phyloP scores from a whole-genome alignment of 352 stramenopile species.

The Pythium pectinolyticum region DNA sequence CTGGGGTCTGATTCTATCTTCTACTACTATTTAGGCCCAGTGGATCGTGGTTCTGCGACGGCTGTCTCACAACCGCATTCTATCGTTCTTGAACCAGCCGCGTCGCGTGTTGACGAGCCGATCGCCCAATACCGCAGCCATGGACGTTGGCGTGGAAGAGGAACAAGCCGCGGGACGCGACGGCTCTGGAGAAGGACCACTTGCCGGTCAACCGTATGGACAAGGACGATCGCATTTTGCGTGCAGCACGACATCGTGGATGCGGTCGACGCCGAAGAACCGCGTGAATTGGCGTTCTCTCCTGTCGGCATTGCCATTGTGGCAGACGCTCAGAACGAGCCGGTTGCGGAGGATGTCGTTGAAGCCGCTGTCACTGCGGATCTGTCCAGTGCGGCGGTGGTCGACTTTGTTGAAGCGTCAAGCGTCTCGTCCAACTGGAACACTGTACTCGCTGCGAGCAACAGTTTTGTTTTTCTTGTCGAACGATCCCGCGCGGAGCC shows the following conservation, averaged over 20 bases:
- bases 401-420: neutral
- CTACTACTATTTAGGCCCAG: too few relatives aligned
- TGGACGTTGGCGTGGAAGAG: conserved; percentile 1
- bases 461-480: neutral
- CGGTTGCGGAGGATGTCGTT: neutral
- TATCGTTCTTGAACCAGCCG: conserved; percentile 69
- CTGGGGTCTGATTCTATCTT: too few relatives aligned
- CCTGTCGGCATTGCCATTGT: neutral
- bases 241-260: too few relatives aligned
- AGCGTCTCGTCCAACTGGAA: neutral
- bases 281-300: too few relatives aligned
- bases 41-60: conserved; percentile 38
- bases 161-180: too few relatives aligned
- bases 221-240: too few relatives aligned
- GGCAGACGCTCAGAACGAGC: neutral
- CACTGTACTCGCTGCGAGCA: neutral
- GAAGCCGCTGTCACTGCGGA: neutral
- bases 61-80: conserved; percentile 40
- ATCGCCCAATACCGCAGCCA: neutral
- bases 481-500: neutral
- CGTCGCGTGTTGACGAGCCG: conserved; percentile 37
- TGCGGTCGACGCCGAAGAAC: too few relatives aligned
- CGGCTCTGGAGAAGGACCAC: too few relatives aligned
- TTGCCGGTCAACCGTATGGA: too few relatives aligned
- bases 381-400: neutral